phyloP scores from a whole-genome alignment of 768 basidiomycete genomes.

The Xerocomellus amylosporus region DNA sequence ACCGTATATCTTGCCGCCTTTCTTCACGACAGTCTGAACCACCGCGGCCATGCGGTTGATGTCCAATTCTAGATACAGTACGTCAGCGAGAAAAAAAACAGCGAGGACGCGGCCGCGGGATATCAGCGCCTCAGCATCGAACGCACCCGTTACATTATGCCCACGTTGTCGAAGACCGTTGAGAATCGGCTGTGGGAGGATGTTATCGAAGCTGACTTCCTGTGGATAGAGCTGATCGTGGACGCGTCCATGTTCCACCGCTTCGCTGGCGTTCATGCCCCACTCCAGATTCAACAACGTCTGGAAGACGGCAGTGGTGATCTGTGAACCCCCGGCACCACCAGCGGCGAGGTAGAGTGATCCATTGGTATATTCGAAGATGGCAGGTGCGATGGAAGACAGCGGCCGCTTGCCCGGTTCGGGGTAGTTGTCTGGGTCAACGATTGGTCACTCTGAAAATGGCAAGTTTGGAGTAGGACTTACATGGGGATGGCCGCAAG shows the following conservation, averaged over 20 bases:
- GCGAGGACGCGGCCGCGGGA: too few species aligned
- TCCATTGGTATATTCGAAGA: constrained; percentile 75
- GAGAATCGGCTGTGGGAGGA: constrained; percentile 56
- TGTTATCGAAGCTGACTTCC: constrained; percentile 54
- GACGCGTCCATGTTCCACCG: constrained; percentile 81
- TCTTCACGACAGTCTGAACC: constrained; percentile 59
- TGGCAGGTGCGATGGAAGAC: constrained; percentile 79
- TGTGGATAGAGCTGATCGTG: constrained; percentile 85
- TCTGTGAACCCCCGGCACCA: constrained; percentile 85
- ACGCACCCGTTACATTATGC: constrained; percentile 67
- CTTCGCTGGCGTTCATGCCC: constrained; percentile 74
- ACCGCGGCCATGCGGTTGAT: too few species aligned
- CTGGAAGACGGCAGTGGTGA: constrained; percentile 79
- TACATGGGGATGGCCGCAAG: constrained; percentile 78
- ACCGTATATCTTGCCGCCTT: constrained; percentile 64
- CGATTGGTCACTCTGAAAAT: constrained; percentile 1
- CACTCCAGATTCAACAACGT: constrained; percentile 70
- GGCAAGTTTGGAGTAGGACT: constrained; percentile 17
- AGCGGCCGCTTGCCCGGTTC: constrained; percentile 85
- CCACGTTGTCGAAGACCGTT: constrained; percentile 56
- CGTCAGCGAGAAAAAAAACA: too few species aligned
- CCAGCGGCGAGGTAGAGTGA: constrained; percentile 74
- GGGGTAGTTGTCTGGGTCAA: constrained; percentile 75
- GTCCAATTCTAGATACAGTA: too few species aligned
- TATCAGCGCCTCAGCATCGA: too few species aligned